Base-by-base conservation (phyloP, 2,329 filamentous ascomycete species). In the Cladophialophora chaetospira region DNA sequence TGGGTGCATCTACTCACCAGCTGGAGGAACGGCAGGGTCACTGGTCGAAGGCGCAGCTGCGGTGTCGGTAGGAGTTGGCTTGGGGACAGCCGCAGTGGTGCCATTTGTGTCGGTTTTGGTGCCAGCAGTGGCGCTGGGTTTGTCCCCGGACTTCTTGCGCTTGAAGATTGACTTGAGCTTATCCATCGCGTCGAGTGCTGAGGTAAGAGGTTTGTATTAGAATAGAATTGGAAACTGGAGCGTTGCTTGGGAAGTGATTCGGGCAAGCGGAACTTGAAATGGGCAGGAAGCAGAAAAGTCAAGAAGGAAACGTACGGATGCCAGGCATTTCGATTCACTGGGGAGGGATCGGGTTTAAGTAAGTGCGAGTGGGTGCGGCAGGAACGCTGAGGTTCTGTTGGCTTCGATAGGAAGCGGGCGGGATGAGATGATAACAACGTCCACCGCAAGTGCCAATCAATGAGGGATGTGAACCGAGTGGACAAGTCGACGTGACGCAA, bases 111-210 rank as follows among this genome's bases (percentile, higher is more conserved):
- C 55, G 17, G 61, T 60, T 43, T 58, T 62, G 28, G 62, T 60
- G 23, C 43, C 53, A 19, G 62, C 48, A 19, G 58, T 53, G 35
- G 49, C 45, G 15, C 48, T 43, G 19, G 21, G 28, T 40, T 62
- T 52, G 26, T 58, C 57, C 59, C n/a, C n/a, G n/a, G n/a, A n/a
- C n/a, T 63, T 61, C 57, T 61, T 62, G 40, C 55, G 54, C 57
- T 57, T 63, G 58, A 66, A 64, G 58, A 66, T 42, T 33, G 61
- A 48, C 55, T 66, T 66, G 63, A 66, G 35, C 55, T 65, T 66
- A 42, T 66, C 64, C 63, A 66, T 63, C 47, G 56, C 58, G 63
- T 65, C 61, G 46, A 59, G 60, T 10, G 60, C 61, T 64, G 38
- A 49, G 35, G 23, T 52, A 45, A 51, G 26, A 33, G 15, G 38